Evolutionary conservation across 2,329 filamentous ascomycete species (phyloP), one percentile per base, ranked within the genome.

Genomic region (Ascocoryne sarcoides): DNA sequence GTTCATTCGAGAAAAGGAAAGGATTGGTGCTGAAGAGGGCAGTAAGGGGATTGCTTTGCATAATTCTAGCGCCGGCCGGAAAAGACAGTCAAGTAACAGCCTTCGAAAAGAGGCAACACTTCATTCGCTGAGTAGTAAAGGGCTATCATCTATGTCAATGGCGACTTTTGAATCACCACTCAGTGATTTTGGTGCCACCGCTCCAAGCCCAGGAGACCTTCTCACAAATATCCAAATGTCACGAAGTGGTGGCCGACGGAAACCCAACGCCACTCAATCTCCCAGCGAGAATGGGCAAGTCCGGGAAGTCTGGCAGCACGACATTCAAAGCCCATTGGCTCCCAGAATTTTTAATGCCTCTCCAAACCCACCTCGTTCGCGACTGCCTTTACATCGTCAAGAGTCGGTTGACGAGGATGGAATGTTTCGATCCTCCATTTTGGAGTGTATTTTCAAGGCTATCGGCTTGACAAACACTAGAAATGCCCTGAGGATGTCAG

Each of bases 391-490:
- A 20, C 82, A 87, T 53, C 76, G 82, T 4, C 79, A 89, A 49
- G 88, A 95, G 41, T 83, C 84, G 0, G 66, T 88, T 5, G 86
- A 95, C 49, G 92, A 96, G 58, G 90, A 95, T 54, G 77, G 82
- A 34, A 63, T 94, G 5, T 96, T 98, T 61, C 75, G 93, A 30
- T 81, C 87, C 43, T 93, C 88, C 0, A 87, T 98, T 12, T 66
- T 96, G 16, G 87, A 95, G 51, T 96, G 92, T 58, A 94, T 98
- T 66, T 90, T 95, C 63, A 95, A 90, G 58, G 84, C 88, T 0
- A 83, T 98, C 45, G 92, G 92, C 0, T 66, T 98, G 41, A 83
- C 80, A 15, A 77, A 79, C 21, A 74, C 71, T 3, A 79, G 79
- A 26, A 76, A 80, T 43, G 70, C 73, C 0, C 68, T 82, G 0